phyloP scores from a whole-genome alignment of 768 basidiomycete species.

The Fistulinella prunicolor region DNA sequence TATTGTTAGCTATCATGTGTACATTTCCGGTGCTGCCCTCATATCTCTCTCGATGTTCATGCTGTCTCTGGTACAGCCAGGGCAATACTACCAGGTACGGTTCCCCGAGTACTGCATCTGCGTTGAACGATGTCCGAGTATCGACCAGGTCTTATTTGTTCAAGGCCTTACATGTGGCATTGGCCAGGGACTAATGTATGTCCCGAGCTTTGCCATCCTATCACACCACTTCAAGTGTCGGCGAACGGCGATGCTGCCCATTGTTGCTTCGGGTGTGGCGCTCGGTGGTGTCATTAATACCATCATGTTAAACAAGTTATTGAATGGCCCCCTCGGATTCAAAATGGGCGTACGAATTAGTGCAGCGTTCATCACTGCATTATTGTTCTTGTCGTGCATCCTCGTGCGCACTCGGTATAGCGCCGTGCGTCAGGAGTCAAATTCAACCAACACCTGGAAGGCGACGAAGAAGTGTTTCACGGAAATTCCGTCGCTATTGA shows the following conservation, averaged over 20 bases:
- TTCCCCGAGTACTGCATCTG: not conserved
- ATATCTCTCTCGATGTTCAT: slow-evolving; percentile 35
- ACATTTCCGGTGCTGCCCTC: slow-evolving; percentile 25
- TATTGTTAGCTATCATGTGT: slow-evolving; percentile 11
- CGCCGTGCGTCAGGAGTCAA: not conserved
- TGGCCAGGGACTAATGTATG: slow-evolving; percentile 42
- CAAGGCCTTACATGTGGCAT: slow-evolving; percentile 45
- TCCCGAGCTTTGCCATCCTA: slow-evolving; percentile 42
- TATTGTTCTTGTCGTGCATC: slow-evolving; percentile 38
- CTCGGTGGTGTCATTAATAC: slow-evolving; percentile 57
- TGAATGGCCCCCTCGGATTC: slow-evolving; percentile 45
- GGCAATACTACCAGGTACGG: slow-evolving; percentile 35
- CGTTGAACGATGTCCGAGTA: not conserved
- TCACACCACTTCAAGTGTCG: slow-evolving; percentile 44
- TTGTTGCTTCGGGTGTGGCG: slow-evolving; percentile 46
- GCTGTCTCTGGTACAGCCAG: slow-evolving; percentile 35
- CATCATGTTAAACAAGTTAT: slow-evolving; percentile 53
- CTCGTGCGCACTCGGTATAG: slow-evolving; percentile 36
- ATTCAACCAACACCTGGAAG: slow-evolving; percentile 13
- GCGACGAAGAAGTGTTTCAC: slow-evolving; percentile 21
- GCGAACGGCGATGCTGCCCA: slow-evolving; percentile 43
- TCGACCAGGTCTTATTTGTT: slow-evolving; percentile 37
- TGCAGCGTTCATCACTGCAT: slow-evolving; percentile 36
- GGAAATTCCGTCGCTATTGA: slow-evolving; percentile 24
- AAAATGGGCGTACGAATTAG: slow-evolving; percentile 37